These are phyloP conservation scores for Trebouxia sp. DNA, from an alignment of 139 green algal species.

Conservation along the genomic window DNA sequence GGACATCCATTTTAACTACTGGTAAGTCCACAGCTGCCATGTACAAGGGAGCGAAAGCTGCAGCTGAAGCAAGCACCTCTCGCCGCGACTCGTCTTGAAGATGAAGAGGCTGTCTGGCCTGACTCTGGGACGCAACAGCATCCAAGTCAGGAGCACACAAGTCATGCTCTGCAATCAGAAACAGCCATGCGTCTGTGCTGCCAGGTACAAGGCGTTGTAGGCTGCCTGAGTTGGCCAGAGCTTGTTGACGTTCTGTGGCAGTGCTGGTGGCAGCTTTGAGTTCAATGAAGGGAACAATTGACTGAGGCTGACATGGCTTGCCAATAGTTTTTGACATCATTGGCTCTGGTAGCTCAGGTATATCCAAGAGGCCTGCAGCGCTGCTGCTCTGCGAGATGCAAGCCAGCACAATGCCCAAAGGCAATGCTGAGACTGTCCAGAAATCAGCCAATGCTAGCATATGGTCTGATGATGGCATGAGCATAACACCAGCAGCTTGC, in stretches of 20 bases:
- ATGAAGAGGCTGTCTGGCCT: no score
- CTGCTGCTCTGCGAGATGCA: not conserved
- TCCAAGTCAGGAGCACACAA: no score
- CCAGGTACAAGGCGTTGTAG: no score
- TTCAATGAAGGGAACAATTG: not conserved
- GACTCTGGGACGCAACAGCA: not conserved
- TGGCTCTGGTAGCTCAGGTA: not conserved
- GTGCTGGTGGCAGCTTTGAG: not conserved
- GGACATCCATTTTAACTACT: not conserved
- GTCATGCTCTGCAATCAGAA: no score
- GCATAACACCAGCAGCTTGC: not conserved
- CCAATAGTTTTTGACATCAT: not conserved
- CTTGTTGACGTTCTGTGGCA: no score
- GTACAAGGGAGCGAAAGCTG: no score
- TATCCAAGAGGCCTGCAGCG: not conserved
- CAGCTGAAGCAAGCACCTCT: no score
- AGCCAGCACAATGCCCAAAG: not conserved
- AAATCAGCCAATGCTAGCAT: no score
- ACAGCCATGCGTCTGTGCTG: not conserved
- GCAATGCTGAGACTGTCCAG: not conserved
- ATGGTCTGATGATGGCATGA: not conserved
- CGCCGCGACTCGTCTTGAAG: no score
- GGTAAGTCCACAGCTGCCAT: not conserved
- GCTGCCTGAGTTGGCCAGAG: no score
- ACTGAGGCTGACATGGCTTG: no score